Conservation (phyloP, 2,329 filamentous ascomycete genomes). For the Penicillium sp. region DNA sequence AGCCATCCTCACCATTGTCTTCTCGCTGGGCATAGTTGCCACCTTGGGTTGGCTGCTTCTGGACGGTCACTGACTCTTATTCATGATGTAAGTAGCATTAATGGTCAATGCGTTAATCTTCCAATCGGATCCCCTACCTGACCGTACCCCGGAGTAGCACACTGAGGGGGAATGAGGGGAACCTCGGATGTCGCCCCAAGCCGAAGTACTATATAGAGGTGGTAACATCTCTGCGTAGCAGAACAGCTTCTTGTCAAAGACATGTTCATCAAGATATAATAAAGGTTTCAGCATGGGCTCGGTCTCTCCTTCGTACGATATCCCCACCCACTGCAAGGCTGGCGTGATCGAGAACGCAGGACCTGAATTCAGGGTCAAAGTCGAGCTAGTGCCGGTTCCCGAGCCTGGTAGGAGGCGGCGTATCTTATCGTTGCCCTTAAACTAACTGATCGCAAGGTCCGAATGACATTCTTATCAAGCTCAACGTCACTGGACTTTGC, state of each 20-base stretch:
- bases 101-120: conserved; percentile 26
- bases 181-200: conserved; percentile 4
- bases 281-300: conserved; percentile 4
- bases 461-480: conserved; percentile 60
- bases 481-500: conserved; percentile 65
- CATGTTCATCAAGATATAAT: background rate
- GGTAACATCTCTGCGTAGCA: background rate
- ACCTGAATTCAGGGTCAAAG: conserved; percentile 54
- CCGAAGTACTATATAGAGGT: background rate
- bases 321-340: conserved; percentile 57
- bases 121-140: background rate
- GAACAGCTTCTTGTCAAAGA: background rate
- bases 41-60: conserved; percentile 44
- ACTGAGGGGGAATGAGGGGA: conserved; percentile 6
- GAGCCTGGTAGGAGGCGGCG: conserved; percentile 45
- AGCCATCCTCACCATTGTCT: conserved; percentile 46
- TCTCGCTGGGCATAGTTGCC: conserved; percentile 40
- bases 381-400: conserved; percentile 55
- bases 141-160: background rate
- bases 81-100: background rate
- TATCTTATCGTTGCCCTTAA: background rate
- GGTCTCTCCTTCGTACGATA: conserved; percentile 22
- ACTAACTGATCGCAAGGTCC: conserved; percentile 43
- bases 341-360: conserved; percentile 58
- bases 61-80: conserved; percentile 23